phyloP scores from a whole-genome alignment of 345 rosid species.

The Diplotaxis tenuifolia region DNA sequence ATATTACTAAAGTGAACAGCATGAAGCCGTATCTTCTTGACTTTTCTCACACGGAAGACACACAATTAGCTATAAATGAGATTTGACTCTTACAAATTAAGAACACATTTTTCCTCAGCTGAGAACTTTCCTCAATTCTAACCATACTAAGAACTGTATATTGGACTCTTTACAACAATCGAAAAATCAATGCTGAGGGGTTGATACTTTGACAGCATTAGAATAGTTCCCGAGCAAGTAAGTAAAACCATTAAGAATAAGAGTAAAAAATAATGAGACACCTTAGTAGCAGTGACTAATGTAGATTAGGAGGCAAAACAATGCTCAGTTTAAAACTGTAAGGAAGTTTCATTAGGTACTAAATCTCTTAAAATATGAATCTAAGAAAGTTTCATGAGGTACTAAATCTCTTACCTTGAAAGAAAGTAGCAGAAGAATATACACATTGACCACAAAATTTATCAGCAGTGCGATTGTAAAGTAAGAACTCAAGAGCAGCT shows the following conservation, averaged over 20 bases:
- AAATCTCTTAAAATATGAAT: too few relatives aligned
- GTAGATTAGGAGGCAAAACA: not conserved
- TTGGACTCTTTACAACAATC: not conserved
- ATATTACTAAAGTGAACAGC: not conserved
- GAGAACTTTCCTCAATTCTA: not conserved
- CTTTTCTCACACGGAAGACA: not conserved
- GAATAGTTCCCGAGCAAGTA: not conserved
- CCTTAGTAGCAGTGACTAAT: not conserved
- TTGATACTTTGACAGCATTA: not conserved
- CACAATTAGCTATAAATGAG: not conserved
- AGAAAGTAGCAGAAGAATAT: constrained; percentile 70
- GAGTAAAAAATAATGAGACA: not conserved
- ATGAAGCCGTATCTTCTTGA: not conserved
- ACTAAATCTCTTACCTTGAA: constrained; percentile 81
- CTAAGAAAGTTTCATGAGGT: not conserved
- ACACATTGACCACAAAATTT: constrained; percentile 73
- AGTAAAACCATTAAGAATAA: not conserved
- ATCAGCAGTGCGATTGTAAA: constrained; percentile 59
- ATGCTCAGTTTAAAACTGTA: not conserved
- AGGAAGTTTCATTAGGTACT: too few relatives aligned
- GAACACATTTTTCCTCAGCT: constrained; percentile 1
- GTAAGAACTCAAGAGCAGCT: constrained; percentile 65
- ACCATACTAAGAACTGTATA: not conserved
- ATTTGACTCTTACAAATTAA: not conserved
- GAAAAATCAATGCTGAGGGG: not conserved